A percentile compares a stretch with the other conserved stretches of the same genome.
Conservation (phyloP, 2,329 filamentous ascomycete genomes). For the Diaporthe nobilis region DNA sequence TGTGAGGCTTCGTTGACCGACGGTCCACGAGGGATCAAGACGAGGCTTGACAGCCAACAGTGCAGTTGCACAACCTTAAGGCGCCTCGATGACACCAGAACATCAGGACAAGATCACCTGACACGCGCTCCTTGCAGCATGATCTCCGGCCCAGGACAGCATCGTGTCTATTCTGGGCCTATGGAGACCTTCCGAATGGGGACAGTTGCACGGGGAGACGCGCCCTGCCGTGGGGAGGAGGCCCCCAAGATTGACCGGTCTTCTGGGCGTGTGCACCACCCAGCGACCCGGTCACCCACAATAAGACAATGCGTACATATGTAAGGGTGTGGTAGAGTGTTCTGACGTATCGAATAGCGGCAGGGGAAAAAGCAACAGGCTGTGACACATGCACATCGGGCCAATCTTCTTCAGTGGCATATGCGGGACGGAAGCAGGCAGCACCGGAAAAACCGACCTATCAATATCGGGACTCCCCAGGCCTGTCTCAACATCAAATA, state of each 20-base stretch:
- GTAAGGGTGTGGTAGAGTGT: conserved; percentile 14
- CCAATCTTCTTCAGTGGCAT: conserved; percentile 33
- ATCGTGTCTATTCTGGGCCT: conserved; percentile 21
- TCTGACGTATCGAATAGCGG: conserved; percentile 20
- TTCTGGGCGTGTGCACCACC: not conserved
- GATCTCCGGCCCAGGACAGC: conserved; percentile 1
- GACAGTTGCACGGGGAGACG: conserved; percentile 17
- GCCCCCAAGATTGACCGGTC: conserved; percentile 5
- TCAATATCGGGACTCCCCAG: conserved; percentile 25
- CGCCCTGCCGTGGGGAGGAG: not conserved
- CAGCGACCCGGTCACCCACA: conserved; percentile 7
- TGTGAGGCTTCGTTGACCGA: not conserved
- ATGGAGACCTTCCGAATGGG: conserved; percentile 4
- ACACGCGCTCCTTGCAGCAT: not conserved
- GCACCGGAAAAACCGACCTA: conserved; percentile 31
- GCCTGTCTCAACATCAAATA: conserved; percentile 25
- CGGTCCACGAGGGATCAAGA: not conserved
- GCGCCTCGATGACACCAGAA: conserved; percentile 12
- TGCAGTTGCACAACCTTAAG: conserved; percentile 26
- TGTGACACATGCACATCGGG: conserved; percentile 31
- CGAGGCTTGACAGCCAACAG: conserved; percentile 8
- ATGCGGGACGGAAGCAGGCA: conserved; percentile 28
- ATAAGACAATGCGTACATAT: conserved; percentile 24
- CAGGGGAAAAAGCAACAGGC: conserved; percentile 22
- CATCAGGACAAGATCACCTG: conserved; percentile 25